Conservation (phyloP, 306 rosid species). For the Rosa persica region DNA sequence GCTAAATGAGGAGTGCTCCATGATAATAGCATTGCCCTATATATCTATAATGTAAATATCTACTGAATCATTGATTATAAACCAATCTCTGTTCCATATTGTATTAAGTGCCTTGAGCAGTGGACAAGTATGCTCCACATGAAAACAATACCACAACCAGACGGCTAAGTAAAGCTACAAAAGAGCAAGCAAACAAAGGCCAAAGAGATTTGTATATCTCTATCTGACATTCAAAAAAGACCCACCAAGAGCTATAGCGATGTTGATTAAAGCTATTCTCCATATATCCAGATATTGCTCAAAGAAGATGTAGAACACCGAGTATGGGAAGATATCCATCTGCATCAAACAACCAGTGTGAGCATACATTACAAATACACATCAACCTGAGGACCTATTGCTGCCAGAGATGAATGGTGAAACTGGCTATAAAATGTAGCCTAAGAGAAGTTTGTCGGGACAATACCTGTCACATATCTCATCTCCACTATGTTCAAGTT, state of each 20-base stretch:
- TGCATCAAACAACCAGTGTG: slow-evolving; percentile 51
- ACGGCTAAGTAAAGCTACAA: not conserved
- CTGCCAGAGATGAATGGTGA: slow-evolving; percentile 1
- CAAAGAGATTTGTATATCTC: not conserved
- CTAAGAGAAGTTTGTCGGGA: slow-evolving; percentile 16
- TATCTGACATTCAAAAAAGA: slow-evolving; percentile 23
- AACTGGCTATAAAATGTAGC: slow-evolving; percentile 24
- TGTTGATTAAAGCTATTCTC: slow-evolving; percentile 71
- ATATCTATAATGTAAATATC: not conserved
- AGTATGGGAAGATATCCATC: slow-evolving; percentile 95
- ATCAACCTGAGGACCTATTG: slow-evolving; percentile 22
- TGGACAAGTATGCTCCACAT: not conserved
- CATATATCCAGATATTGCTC: slow-evolving; percentile 95
- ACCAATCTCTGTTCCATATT: not conserved
- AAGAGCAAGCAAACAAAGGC: not conserved
- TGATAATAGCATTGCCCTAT: not conserved
- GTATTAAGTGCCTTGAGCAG: not conserved
- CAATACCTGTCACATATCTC: not conserved
- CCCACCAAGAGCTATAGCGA: slow-evolving; percentile 83
- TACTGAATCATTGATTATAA: not conserved
- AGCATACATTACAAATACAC: slow-evolving; percentile 28
- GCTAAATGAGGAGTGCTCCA: not conserved
- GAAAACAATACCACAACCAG: not conserved
- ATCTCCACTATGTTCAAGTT: not conserved
- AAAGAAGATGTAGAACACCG: slow-evolving; percentile 93